Percentiles rank a stretch among this genome's conserved stretches.
Evolutionary conservation across 192 early-diverging fungal species (phyloP).

Genomic region (Rhizophlyctis rosea): DNA sequence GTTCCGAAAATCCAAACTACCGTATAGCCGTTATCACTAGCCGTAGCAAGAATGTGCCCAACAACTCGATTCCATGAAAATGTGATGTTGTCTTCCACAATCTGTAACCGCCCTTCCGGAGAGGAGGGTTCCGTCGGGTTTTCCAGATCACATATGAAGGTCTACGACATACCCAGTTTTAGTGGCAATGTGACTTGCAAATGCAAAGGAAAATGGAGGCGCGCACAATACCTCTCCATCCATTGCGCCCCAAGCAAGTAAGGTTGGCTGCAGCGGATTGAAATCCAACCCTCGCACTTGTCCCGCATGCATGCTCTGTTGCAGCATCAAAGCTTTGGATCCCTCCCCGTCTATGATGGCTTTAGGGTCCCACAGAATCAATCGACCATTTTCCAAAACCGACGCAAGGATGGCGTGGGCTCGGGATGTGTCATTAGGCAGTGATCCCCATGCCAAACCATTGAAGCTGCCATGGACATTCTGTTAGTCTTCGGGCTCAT

Average conservation of each 20-base stretch:
- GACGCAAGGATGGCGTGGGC: conserved; percentile 81
- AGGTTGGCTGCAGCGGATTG: conserved; percentile 78
- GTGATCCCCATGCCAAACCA: conserved; percentile 77
- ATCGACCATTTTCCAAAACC: conserved; percentile 92
- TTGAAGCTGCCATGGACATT: conserved; percentile 66
- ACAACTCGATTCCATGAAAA: conserved; percentile 92
- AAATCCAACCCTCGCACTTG: conserved; percentile 91
- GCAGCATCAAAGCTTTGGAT: conserved; percentile 57
- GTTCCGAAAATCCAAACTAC: conserved; percentile 93
- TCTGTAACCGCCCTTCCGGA: conserved; percentile 77
- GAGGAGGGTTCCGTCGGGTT: conserved; percentile 84
- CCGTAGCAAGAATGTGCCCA: conserved; percentile 88
- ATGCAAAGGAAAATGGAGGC: too few species aligned
- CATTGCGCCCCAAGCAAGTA: conserved; percentile 83
- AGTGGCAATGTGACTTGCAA: neutral
- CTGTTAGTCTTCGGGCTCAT: neutral
- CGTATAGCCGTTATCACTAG: conserved; percentile 85
- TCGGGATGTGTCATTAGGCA: conserved; percentile 27
- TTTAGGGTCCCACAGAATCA: conserved; percentile 81
- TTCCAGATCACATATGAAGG: conserved; percentile 93
- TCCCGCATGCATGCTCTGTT: conserved; percentile 75
- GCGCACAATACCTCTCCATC: conserved; percentile 94
- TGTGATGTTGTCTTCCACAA: conserved; percentile 82
- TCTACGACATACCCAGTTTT: conserved; percentile 38
- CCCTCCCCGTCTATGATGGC: conserved; percentile 65